Conservation (phyloP, 2,329 filamentous ascomycete species). For the Fusarium camptoceras region DNA sequence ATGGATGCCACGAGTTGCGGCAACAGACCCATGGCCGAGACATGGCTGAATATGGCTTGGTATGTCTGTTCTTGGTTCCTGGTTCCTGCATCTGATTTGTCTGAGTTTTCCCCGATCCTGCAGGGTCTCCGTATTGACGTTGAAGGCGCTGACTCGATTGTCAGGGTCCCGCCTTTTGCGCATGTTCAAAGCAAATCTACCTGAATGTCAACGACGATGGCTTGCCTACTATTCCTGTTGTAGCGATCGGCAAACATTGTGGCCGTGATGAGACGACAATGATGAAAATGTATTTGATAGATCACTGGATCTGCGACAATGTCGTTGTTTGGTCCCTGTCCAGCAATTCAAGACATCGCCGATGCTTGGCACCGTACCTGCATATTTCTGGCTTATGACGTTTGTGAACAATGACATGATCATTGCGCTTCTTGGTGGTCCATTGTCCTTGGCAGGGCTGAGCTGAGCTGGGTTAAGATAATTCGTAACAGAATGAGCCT, state of each 20-base stretch:
- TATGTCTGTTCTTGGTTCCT: conserved; percentile 24
- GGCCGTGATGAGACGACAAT: background rate
- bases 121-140: conserved; percentile 12
- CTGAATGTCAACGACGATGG: background rate
- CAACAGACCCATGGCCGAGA: conserved; percentile 14
- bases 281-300: conserved; percentile 10
- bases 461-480: background rate
- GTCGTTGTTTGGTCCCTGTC: conserved; percentile 3
- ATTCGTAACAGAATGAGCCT: background rate
- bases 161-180: conserved; percentile 16
- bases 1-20: conserved; percentile 19
- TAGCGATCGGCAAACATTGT: background rate
- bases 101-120: background rate
- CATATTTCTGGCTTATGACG: conserved; percentile 3
- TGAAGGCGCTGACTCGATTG: conserved; percentile 1
- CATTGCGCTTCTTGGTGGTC: background rate
- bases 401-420: background rate
- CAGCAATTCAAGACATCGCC: background rate
- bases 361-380: conserved; percentile 4
- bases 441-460: background rate
- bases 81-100: conserved; percentile 36
- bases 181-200: background rate
- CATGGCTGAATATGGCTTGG: conserved; percentile 1
- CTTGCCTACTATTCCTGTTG: background rate
- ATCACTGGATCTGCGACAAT: conserved; percentile 18